phyloP scores from a whole-genome alignment of 176 grass and related monocot genomes.

The Carex cristatella region DNA sequence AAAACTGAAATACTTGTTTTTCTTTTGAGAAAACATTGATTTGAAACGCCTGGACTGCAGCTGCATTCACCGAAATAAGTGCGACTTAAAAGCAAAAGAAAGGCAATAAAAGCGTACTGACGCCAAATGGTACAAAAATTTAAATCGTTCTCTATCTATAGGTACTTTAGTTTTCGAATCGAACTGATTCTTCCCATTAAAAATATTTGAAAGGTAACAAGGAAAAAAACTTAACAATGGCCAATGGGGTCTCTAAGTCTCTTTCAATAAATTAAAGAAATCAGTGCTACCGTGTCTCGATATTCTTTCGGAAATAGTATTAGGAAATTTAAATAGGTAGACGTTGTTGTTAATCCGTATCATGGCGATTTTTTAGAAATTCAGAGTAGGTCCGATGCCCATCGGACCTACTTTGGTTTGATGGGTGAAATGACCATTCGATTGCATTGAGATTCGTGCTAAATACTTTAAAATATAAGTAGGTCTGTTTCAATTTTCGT shows the following conservation, averaged over 20 bases:
- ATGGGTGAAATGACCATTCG: no score
- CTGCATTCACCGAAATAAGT: background rate
- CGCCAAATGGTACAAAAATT: conserved; percentile 14
- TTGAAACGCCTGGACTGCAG: background rate
- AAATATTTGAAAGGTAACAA: background rate
- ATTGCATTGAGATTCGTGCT: no score
- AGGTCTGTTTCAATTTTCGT: no score
- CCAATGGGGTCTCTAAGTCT: background rate
- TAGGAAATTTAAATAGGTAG: no score
- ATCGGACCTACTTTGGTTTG: no score
- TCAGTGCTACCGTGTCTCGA: no score
- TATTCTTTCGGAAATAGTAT: no score
- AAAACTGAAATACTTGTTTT: background rate
- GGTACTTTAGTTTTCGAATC: background rate
- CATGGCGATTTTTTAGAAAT: no score
- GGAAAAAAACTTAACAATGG: background rate
- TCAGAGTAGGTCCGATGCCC: no score
- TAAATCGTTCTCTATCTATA: background rate
- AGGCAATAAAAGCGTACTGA: conserved; percentile 4
- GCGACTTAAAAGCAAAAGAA: conserved; percentile 5
- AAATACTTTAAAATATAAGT: no score
- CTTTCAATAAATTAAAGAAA: background rate
- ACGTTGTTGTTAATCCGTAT: no score
- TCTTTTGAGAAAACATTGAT: background rate
- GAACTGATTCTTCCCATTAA: background rate